Conservation (phyloP, 2,329 filamentous ascomycete genomes). For the Colletotrichum tabaci region DNA sequence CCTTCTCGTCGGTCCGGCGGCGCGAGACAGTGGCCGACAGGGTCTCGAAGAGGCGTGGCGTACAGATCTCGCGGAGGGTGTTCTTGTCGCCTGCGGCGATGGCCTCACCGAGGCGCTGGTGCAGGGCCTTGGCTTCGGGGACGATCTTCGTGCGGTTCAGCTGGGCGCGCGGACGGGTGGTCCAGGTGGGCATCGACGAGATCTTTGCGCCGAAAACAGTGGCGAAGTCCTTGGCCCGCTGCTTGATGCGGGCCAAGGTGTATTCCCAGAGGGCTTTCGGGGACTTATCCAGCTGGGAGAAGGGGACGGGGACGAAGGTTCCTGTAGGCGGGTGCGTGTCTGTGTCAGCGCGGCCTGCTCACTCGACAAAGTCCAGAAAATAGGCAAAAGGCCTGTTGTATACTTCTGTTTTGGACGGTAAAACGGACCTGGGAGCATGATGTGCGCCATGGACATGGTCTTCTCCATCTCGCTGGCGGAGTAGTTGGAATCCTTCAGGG, state of each 20-base stretch:
- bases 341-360: slow-evolving; percentile 6
- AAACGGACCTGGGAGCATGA: slow-evolving; percentile 33
- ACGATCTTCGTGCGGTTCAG: slow-evolving; percentile 58
- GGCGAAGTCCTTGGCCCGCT: slow-evolving; percentile 53
- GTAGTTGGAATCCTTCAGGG: slow-evolving; percentile 4
- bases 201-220: slow-evolving; percentile 58
- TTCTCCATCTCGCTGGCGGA: slow-evolving; percentile 21
- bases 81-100: slow-evolving; percentile 71
- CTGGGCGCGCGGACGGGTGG: slow-evolving; percentile 60
- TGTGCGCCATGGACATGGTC: slow-evolving; percentile 8
- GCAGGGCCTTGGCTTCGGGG: slow-evolving; percentile 71
- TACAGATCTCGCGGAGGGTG: slow-evolving; percentile 68
- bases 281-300: slow-evolving; percentile 52
- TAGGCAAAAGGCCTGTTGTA: neutral
- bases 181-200: slow-evolving; percentile 61
- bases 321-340: slow-evolving; percentile 49
- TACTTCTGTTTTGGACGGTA: neutral
- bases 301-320: slow-evolving; percentile 63
- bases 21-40: slow-evolving; percentile 68
- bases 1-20: slow-evolving; percentile 61
- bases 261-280: slow-evolving; percentile 53
- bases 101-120: slow-evolving; percentile 73
- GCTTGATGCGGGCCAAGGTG: slow-evolving; percentile 54
- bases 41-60: slow-evolving; percentile 64
- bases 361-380: too few relatives aligned